These are phyloP conservation scores for Fusarium avenaceum DNA, from an alignment of 2,329 filamentous ascomycete species.

Conservation along the genomic window DNA sequence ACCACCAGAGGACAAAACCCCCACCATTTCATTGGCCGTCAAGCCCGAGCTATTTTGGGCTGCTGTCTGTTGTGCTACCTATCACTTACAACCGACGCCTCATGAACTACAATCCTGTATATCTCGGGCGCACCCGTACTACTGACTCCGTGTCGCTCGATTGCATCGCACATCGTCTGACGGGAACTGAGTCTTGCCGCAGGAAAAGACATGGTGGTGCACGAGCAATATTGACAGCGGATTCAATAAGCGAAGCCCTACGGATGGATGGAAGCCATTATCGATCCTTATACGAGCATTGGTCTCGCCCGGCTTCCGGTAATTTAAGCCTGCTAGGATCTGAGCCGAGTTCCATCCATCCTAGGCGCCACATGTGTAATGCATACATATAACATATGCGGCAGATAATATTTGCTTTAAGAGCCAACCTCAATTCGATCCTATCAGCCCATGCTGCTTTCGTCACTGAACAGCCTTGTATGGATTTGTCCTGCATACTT, in stretches of 20 bases:
- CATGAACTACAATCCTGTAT: conserved; percentile 2
- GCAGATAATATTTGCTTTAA: conserved; percentile 11
- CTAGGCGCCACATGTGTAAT: conserved; percentile 42
- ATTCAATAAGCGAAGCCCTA: conserved; percentile 43
- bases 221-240: conserved; percentile 32
- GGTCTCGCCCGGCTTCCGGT: conserved; percentile 34
- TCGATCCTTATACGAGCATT: conserved; percentile 25
- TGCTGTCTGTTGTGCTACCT: conserved; percentile 29
- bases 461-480: conserved; percentile 7
- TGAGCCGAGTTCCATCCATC: conserved; percentile 33
- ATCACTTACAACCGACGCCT: conserved; percentile 25
- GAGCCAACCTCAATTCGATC: not conserved
- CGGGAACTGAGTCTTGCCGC: conserved; percentile 32
- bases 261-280: conserved; percentile 36
- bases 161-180: conserved; percentile 38
- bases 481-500: conserved; percentile 11
- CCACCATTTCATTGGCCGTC: conserved; percentile 4
- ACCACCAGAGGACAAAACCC: not conserved
- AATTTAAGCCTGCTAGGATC: conserved; percentile 13
- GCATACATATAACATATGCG: conserved; percentile 24
- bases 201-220: conserved; percentile 37
- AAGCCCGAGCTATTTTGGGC: conserved; percentile 31
- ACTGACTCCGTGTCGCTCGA: conserved; percentile 27
- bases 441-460: conserved; percentile 5
- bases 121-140: conserved; percentile 21